These are phyloP conservation scores for Ustilago loliicola DNA, from an alignment of 1,284 basidiomycete genomes.

Conservation along the genomic window DNA sequence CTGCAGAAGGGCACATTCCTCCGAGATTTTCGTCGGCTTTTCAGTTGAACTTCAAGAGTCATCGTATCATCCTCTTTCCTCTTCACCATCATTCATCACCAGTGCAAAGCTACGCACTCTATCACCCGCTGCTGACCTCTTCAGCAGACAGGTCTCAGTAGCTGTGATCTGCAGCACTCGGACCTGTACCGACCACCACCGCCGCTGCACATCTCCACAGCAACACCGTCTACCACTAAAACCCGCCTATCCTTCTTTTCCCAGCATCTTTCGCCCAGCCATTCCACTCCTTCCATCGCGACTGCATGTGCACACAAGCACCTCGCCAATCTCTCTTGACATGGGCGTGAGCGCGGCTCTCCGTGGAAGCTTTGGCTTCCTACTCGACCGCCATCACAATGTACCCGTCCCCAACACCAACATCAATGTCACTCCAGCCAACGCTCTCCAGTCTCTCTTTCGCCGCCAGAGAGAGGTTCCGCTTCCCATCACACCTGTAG, in stretches of 20 bases:
- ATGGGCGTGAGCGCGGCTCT: constrained; percentile 46
- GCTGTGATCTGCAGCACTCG: constrained; percentile 39
- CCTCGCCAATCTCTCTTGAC: constrained; percentile 9
- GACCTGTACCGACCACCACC: constrained; percentile 27
- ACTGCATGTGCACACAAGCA: constrained; percentile 24
- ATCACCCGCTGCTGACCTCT: constrained; percentile 22
- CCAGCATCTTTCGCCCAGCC: background rate
- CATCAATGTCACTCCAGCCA: constrained; percentile 42
- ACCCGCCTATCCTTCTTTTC: too few relatives aligned
- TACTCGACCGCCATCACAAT: constrained; percentile 34
- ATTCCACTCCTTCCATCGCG: background rate
- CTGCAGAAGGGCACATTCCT: constrained; percentile 4
- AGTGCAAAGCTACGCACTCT: constrained; percentile 16
- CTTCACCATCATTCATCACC: constrained; percentile 4
- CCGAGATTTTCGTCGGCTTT: background rate
- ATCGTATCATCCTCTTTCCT: background rate
- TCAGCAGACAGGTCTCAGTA: constrained; percentile 47
- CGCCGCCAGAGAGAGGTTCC: constrained; percentile 37
- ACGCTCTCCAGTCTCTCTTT: constrained; percentile 42
- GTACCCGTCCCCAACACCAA: constrained; percentile 8
- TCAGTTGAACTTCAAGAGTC: background rate
- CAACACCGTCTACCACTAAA: background rate
- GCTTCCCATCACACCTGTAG: constrained; percentile 41
- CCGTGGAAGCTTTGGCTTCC: constrained; percentile 48
- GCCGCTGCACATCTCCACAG: background rate